Base-by-base conservation (phyloP, 2,329 filamentous ascomycete species). In the Colletotrichum melonis region DNA sequence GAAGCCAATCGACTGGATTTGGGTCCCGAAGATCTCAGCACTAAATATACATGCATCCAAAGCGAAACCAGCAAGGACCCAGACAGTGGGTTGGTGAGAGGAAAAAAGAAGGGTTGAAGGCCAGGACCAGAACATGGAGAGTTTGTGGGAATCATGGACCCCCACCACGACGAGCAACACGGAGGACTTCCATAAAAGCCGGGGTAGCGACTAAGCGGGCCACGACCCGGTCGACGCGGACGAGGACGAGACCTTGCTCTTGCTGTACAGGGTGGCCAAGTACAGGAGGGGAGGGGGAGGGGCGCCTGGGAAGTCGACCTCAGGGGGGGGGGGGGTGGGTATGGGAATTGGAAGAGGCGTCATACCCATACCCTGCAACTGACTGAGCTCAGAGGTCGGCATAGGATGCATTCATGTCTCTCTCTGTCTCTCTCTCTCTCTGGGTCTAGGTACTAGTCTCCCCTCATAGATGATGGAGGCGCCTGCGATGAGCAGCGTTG, bases 31-130 rank as follows among this genome's bases (percentile, higher is more conserved):
- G 72, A 74, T 74, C 68, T 72, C n/a, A 67, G 68, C 65, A 67
- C 72, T 72, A 74, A 74, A 74, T 74, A 74, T 66, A 74, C 68
- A 58, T 58, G 63, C 68, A 66, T 65, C 38, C 49, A 67, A 62
- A 68, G 65, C 59, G 49, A 71, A 63, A 71, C 68, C 54, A 66
- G 67, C 70, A 63, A 63, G 60, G 70, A 70, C 55, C 55, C 60
- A 62, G 46, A 67, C 35, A 57, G 70, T 73, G 70, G 70, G 60
- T 62, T 70, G 22, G 14, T 64, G 24, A 38, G 30, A 55, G 54
- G 30, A 42, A 73, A 72, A 56, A 70, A 65, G 60, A 69, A 65
- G 30, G 38, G 68, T 70, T 67, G 55, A 65, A 19, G 68, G 54
- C 46, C 24, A 60, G 66, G 49, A 65, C 59, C 68, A 52, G 62